Conservation (phyloP, 176 grass and related monocot species). For the Microstegium vimineum region DNA sequence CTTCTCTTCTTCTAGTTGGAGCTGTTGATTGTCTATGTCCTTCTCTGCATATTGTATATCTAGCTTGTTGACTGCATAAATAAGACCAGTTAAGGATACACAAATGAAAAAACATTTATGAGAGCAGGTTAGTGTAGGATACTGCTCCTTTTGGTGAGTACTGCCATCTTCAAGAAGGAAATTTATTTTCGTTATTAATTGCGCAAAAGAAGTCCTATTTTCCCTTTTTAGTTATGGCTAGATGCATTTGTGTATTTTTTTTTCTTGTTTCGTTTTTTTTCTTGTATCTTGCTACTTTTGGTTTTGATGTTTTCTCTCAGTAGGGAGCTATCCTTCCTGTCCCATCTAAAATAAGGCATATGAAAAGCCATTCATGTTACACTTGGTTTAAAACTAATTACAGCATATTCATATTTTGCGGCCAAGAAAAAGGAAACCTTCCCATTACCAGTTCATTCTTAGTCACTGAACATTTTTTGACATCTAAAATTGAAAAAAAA, state of each 20-base stretch:
- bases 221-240: no score
- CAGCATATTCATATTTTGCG: not conserved
- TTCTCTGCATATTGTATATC: constrained; percentile 33
- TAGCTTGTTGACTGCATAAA: constrained; percentile 23
- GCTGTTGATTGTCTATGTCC: not conserved
- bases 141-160: not conserved
- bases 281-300: not conserved
- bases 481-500: not conserved
- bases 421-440: not conserved
- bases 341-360: not conserved
- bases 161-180: no score
- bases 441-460: not conserved
- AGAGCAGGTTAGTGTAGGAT: not conserved
- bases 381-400: not conserved
- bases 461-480: not conserved
- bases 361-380: not conserved
- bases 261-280: not conserved
- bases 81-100: not conserved
- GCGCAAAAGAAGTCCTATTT: not conserved
- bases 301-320: no score
- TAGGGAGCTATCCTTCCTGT: no score
- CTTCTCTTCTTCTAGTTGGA: constrained; percentile 26
- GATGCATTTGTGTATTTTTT: no score
- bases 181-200: no score
- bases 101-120: not conserved